Evolutionary conservation across 306 rosid species (phyloP).

Genomic region (Vicia faba): DNA sequence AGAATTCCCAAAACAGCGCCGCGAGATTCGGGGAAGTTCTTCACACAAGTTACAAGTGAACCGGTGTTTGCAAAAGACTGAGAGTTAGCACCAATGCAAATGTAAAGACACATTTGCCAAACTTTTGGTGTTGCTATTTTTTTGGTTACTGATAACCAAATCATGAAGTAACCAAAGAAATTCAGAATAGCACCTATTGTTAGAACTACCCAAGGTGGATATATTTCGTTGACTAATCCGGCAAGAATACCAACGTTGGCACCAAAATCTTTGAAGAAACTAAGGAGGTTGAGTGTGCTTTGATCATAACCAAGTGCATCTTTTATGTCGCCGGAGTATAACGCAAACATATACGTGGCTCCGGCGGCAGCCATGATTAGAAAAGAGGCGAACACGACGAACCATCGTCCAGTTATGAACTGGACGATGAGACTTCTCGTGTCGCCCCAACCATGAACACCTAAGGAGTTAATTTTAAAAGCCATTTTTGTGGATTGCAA

Average conservation of each 20-base stretch:
- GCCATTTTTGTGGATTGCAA: background rate
- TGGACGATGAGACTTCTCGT: constrained; percentile 46
- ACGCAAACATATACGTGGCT: constrained; percentile 79
- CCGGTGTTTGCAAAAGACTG: constrained; percentile 75
- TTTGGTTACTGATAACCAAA: constrained; percentile 59
- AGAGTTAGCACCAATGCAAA: constrained; percentile 69
- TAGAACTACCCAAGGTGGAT: constrained; percentile 67
- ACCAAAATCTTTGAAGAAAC: constrained; percentile 88
- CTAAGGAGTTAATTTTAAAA: background rate
- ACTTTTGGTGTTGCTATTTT: constrained; percentile 52
- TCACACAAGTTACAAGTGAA: constrained; percentile 68
- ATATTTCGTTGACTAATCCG: constrained; percentile 73
- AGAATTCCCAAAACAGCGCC: constrained; percentile 68
- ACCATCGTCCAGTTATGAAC: constrained; percentile 71
- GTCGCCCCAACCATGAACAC: constrained; percentile 29
- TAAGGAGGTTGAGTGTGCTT: constrained; percentile 66
- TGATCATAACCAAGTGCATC: constrained; percentile 69
- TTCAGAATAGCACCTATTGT: constrained; percentile 58
- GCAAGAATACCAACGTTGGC: constrained; percentile 71
- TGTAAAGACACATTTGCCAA: constrained; percentile 76
- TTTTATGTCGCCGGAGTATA: constrained; percentile 71
- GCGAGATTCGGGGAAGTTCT: constrained; percentile 67
- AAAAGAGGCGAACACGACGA: constrained; percentile 68
- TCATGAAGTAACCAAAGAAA: constrained; percentile 79
- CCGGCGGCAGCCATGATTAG: constrained; percentile 81